These are phyloP conservation scores for Salix caprea DNA, from an alignment of 345 rosid species.

Conservation along the genomic window DNA sequence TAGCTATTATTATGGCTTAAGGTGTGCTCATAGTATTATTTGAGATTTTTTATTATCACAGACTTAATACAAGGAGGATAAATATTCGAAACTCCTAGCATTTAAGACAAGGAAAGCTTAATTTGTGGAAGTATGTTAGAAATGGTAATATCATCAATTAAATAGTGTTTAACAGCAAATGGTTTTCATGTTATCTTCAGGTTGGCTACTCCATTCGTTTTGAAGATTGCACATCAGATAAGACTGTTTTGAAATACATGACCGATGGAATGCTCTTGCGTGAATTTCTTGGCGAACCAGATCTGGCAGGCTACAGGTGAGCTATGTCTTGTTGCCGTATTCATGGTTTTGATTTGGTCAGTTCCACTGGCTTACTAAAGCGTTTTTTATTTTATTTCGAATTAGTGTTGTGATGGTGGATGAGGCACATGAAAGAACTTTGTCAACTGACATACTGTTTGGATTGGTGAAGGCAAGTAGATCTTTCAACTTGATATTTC, in stretches of 20 bases:
- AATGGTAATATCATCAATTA: too few relatives aligned
- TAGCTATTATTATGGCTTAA: too few relatives aligned
- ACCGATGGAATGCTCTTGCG: conserved; percentile 96
- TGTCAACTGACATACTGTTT: conserved; percentile 92
- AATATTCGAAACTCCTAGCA: too few relatives aligned
- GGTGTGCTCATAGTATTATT: too few relatives aligned
- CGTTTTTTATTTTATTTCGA: not conserved
- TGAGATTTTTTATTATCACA: too few relatives aligned
- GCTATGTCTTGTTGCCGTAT: not conserved
- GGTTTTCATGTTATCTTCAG: conserved; percentile 35
- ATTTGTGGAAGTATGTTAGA: too few relatives aligned
- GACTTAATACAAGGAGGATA: too few relatives aligned
- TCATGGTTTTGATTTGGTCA: not conserved
- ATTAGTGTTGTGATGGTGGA: conserved; percentile 93
- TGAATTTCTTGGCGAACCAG: conserved; percentile 93
- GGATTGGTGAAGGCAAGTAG: conserved; percentile 84
- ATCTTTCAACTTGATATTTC: not conserved
- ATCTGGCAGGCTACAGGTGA: conserved; percentile 82
- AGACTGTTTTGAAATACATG: conserved; percentile 88
- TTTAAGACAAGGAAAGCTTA: too few relatives aligned
- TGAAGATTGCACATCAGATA: conserved; percentile 97
- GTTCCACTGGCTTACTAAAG: conserved; percentile 14
- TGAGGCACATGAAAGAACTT: conserved; percentile 98
- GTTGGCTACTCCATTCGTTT: conserved; percentile 97
- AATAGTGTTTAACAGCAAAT: not conserved